Percentiles rank a stretch among this genome's conserved stretches.
Evolutionary conservation across 164 flowering plant genomes (phyloP).

Genomic region (Vitis riparia): DNA sequence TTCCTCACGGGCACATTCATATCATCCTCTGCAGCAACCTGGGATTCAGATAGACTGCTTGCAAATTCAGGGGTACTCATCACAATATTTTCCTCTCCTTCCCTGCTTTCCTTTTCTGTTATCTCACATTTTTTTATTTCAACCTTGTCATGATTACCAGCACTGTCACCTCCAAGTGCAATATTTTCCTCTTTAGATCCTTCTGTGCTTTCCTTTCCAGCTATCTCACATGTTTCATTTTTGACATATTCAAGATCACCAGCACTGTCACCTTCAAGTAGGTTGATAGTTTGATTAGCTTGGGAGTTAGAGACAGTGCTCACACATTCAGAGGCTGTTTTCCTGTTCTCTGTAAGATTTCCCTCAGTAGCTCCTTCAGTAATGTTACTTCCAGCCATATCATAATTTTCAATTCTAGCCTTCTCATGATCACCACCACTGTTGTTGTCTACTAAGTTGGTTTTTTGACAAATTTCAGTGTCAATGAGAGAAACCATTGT

Average conservation of each 20-base stretch:
- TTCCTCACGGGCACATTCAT: conserved; percentile 5
- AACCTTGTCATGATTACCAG: neutral
- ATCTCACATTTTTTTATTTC: neutral
- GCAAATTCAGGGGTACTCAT: conserved; percentile 15
- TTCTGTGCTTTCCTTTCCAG: conserved; percentile 3
- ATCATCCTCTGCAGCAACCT: conserved; percentile 4
- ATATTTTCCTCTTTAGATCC: neutral
- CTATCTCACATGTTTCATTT: conserved; percentile 11
- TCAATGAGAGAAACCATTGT: conserved; percentile 6
- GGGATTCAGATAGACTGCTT: neutral
- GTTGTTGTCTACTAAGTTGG: neutral
- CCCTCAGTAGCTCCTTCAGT: neutral
- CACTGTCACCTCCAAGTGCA: too few species aligned
- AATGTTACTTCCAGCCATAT: neutral
- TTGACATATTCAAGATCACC: conserved; percentile 13
- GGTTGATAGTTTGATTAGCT: conserved; percentile 6
- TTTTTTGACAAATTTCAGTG: conserved; percentile 11
- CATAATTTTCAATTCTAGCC: conserved; percentile 7
- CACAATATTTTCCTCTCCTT: conserved; percentile 7
- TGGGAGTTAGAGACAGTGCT: neutral
- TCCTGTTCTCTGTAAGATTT: neutral
- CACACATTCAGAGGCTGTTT: neutral
- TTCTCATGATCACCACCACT: conserved; percentile 14
- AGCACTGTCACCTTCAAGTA: conserved; percentile 7
- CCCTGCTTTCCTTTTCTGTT: neutral